phyloP scores from a whole-genome alignment of 208 protist species.

The Leishmania turanica region DNA sequence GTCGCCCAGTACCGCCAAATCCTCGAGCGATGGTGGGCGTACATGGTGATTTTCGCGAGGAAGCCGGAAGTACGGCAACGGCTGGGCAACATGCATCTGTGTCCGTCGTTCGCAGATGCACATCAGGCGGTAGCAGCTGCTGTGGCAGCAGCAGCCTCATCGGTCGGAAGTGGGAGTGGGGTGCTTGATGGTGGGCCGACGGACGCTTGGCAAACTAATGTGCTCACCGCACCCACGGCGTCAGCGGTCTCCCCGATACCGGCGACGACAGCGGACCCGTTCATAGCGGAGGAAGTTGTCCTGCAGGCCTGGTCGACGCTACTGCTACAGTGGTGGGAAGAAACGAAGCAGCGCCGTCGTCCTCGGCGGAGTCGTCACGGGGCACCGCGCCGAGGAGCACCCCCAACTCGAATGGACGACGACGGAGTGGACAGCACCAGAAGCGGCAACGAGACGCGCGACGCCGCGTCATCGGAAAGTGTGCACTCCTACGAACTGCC shows the following conservation, averaged over 20 bases:
- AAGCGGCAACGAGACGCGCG: conserved; percentile 7
- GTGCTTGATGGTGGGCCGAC: neutral
- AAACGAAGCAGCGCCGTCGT: conserved; percentile 27
- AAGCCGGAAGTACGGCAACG: conserved; percentile 24
- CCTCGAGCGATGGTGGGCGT: conserved; percentile 33
- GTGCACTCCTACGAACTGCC: conserved; percentile 19
- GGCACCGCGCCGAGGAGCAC: neutral
- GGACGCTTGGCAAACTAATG: neutral
- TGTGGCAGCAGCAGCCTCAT: neutral
- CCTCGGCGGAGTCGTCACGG: conserved; percentile 15
- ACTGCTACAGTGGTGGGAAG: conserved; percentile 28
- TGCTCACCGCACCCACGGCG: neutral
- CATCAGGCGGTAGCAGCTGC: conserved; percentile 9
- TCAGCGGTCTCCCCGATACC: neutral
- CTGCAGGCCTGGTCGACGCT: conserved; percentile 29
- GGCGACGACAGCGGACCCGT: conserved; percentile 2
- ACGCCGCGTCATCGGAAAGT: conserved; percentile 16
- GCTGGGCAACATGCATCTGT: conserved; percentile 13
- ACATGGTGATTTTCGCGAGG: conserved; percentile 25
- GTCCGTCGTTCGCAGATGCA: conserved; percentile 19
- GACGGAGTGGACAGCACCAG: conserved; percentile 4
- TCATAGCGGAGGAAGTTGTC: conserved; percentile 7
- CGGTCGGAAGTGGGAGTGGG: neutral
- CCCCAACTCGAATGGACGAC: conserved; percentile 1
- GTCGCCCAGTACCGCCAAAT: conserved; percentile 23